These are phyloP conservation scores for Acer campestre DNA, from an alignment of 345 rosid species.

Conservation along the genomic window DNA sequence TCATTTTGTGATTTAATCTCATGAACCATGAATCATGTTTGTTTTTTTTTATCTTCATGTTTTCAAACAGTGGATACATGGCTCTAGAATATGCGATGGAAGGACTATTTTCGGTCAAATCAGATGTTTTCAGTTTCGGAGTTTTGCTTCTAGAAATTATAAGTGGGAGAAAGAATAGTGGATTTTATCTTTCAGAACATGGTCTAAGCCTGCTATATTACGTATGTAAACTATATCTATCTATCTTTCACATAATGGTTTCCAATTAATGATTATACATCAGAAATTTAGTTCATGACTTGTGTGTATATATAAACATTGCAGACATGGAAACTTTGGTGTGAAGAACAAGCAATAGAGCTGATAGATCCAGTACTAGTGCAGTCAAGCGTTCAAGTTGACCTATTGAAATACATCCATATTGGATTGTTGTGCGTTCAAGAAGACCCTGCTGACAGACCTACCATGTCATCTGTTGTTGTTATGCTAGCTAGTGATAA, in stretches of 20 bases:
- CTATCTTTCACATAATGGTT: neutral
- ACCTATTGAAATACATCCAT: constrained; percentile 15
- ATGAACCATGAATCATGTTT: neutral
- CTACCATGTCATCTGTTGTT: constrained; percentile 9
- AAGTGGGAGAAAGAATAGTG: neutral
- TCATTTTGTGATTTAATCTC: neutral
- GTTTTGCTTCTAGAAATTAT: constrained; percentile 19
- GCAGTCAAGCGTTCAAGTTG: neutral
- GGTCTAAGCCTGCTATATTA: constrained; percentile 19
- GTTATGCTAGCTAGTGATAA: constrained; percentile 15
- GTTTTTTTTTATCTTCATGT: neutral
- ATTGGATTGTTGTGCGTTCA: constrained; percentile 22
- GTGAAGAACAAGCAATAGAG: neutral
- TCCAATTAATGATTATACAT: neutral
- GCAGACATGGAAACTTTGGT: constrained; percentile 20
- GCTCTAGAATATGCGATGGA: constrained; percentile 17
- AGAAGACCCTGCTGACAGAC: constrained; percentile 17
- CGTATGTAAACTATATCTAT: constrained; percentile 3
- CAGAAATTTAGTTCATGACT: neutral
- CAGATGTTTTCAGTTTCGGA: constrained; percentile 17
- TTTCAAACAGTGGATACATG: constrained; percentile 17
- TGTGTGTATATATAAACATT: neutral
- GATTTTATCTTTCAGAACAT: neutral
- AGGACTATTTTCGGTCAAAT: constrained; percentile 20
- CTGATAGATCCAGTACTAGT: neutral